Evolutionary conservation across 345 rosid genomes (phyloP).

Genomic region (Pugionium dolabratum): DNA sequence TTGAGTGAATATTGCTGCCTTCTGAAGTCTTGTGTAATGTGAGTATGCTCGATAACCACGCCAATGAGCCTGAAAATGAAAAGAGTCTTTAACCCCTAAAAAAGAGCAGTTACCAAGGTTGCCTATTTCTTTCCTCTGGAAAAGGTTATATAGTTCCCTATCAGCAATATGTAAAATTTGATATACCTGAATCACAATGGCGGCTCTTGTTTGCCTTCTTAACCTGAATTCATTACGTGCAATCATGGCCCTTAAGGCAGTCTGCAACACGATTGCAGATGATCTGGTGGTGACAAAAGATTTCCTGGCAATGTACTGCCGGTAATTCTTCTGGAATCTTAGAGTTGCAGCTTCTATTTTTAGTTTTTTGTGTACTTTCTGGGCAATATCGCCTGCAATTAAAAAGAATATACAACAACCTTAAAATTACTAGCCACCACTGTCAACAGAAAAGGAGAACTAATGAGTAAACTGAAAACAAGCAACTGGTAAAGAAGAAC

Average conservation of each 20-base stretch:
- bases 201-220: slow-evolving; percentile 79
- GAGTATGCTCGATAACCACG: slow-evolving; percentile 61
- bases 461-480: slow-evolving; percentile 18
- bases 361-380: slow-evolving; percentile 61
- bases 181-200: slow-evolving; percentile 70
- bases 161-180: slow-evolving; percentile 12
- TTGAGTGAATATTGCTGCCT: slow-evolving; percentile 76
- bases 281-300: slow-evolving; percentile 50
- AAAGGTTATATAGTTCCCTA: slow-evolving; percentile 21
- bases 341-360: slow-evolving; percentile 73
- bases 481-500: slow-evolving; percentile 3
- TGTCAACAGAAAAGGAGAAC: slow-evolving; percentile 17
- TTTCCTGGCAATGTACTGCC: slow-evolving; percentile 54
- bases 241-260: slow-evolving; percentile 83
- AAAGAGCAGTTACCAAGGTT: slow-evolving; percentile 26
- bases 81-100: slow-evolving; percentile 31
- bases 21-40: slow-evolving; percentile 75
- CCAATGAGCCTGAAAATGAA: slow-evolving; percentile 61
- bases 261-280: slow-evolving; percentile 74
- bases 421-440: slow-evolving; percentile 22
- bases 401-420: slow-evolving; percentile 5
- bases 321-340: slow-evolving; percentile 82
- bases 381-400: slow-evolving; percentile 59
- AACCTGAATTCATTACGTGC: slow-evolving; percentile 83
- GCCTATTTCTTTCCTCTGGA: slow-evolving; percentile 11